phyloP scores from a whole-genome alignment of 23 red algal species.

The Pyropia haitanensis region DNA sequence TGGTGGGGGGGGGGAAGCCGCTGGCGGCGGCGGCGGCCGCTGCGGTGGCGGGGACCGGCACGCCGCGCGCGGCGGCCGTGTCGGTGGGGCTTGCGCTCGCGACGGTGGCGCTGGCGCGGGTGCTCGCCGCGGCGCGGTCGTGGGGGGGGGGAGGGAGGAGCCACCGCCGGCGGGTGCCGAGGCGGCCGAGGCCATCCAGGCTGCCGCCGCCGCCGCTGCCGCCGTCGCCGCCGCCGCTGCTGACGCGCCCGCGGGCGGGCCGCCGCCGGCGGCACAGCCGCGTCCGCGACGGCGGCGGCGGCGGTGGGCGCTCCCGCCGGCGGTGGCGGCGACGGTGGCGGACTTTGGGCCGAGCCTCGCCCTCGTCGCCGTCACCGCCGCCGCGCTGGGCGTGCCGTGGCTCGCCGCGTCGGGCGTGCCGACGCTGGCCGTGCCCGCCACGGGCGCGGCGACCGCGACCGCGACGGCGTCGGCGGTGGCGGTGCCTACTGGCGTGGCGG shows the following conservation, averaged over 20 bases:
- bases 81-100: conserved; percentile 42
- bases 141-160: too few species aligned
- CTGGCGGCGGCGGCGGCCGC: conserved; percentile 22
- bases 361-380: conserved; percentile 57
- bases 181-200: too few species aligned
- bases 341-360: conserved; percentile 82
- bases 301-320: too few species aligned
- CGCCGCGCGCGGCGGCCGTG: conserved; percentile 58
- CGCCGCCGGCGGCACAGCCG: too few species aligned
- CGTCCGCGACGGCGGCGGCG: too few species aligned
- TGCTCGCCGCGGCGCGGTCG: conserved; percentile 46
- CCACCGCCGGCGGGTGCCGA: too few species aligned
- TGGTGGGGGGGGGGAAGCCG: conserved; percentile 54
- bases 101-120: conserved; percentile 48
- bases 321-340: conserved; percentile 10
- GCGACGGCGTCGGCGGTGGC: neutral
- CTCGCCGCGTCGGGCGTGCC: conserved; percentile 30
- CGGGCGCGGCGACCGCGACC: conserved; percentile 38
- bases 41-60: conserved; percentile 42
- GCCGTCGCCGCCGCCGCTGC: too few species aligned
- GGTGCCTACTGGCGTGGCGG: too few species aligned
- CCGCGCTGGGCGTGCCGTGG: conserved; percentile 30
- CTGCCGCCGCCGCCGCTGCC: too few species aligned
- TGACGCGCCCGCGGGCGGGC: too few species aligned
- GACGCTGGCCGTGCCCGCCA: conserved; percentile 46